A percentile compares a stretch with the other conserved stretches of the same genome.
phyloP scores from a whole-genome alignment of 1,284 basidiomycete species.

The Cryptococcus sp. region DNA sequence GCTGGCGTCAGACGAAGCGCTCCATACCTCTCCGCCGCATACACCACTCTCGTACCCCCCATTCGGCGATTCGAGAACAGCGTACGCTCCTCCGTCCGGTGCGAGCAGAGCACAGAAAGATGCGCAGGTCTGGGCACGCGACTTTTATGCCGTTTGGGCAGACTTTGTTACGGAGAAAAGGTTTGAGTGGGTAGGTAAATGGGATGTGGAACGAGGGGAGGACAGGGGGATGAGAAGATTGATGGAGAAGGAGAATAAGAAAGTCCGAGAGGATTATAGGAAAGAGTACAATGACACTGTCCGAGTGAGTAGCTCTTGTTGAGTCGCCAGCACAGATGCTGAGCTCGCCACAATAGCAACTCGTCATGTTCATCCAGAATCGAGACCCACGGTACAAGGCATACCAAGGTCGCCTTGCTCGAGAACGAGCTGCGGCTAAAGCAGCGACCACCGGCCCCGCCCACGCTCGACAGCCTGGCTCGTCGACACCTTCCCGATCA shows the following conservation, averaged over 20 bases:
- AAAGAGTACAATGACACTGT: slow-evolving; percentile 93
- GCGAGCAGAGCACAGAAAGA: slow-evolving; percentile 54
- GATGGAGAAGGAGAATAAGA: slow-evolving; percentile 97
- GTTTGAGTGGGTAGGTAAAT: slow-evolving; percentile 86
- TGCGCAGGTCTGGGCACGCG: slow-evolving; percentile 57
- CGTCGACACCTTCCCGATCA: slow-evolving; percentile 19
- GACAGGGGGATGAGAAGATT: slow-evolving; percentile 80
- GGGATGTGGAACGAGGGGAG: slow-evolving; percentile 80
- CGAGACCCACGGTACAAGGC: slow-evolving; percentile 89
- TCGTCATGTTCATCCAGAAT: slow-evolving; percentile 85
- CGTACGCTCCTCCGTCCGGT: slow-evolving; percentile 60
- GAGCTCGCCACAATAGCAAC: slow-evolving; percentile 58
- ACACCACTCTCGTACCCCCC: slow-evolving; percentile 64
- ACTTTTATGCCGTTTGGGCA: slow-evolving; percentile 85
- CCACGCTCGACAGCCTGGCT: slow-evolving; percentile 7
- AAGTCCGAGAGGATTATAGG: slow-evolving; percentile 79
- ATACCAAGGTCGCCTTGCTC: slow-evolving; percentile 61
- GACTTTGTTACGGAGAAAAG: slow-evolving; percentile 87
- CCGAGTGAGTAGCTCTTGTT: slow-evolving; percentile 60
- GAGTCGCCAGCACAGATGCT: neutral
- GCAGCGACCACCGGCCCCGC: neutral
- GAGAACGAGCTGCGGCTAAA: slow-evolving; percentile 17
- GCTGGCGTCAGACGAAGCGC: slow-evolving; percentile 77
- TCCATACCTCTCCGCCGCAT: slow-evolving; percentile 58
- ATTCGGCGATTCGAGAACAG: slow-evolving; percentile 79